Base-by-base conservation (phyloP, 2,329 filamentous ascomycete genomes). In the Chrysoporthe austroafricana region DNA sequence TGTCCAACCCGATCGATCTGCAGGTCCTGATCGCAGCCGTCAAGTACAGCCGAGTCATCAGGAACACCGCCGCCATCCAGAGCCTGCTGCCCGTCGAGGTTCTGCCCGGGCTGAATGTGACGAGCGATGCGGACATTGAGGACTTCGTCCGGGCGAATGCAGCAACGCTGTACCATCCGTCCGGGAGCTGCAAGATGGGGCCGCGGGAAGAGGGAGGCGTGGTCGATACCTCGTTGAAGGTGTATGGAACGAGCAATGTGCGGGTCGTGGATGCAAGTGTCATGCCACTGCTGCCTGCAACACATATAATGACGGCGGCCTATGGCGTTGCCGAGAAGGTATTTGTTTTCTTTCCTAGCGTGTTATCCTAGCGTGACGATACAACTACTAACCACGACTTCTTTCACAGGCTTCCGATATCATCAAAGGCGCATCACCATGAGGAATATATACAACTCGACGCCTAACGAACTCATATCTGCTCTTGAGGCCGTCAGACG, bases 1-100 rank as follows among this genome's bases (percentile, higher is more conserved):
- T 79, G 68, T 81, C 79, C 34, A 79, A 86, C 70, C 83, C 85
- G 11, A 78, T 86, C 56, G 86, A 88, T 70, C 74, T 84, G 46
- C 82, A 82, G 71, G 80, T 79, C 26, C 81, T 85, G 59, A 76
- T 74, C 34, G 74, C 76, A 48, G 76, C 80, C 7, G 72, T 79
- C 4, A 78, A 78, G 36, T 79, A 79, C 69, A 77, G 79, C 21
- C 76, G 79, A 0, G 76, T 74, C 44, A 54, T 67, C 50, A 46
- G 66, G 63, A 44, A 72, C 36, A 74, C 77, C 52, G 76, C 76
- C 1, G 71, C 74, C 2, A 77, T 80, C 69, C 72, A 73, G 44
- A 73, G 70, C 70, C 76, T 79, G 39, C 72, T 70, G 11, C 76
- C 78, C 3, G 75, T 77, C 44, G 81, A 83, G 65, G 70, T 75